Evolutionary conservation across 805 yeast species (phyloP), one percentile per base, ranked within the genome.

Genomic region (Suhomyces vadensis): DNA sequence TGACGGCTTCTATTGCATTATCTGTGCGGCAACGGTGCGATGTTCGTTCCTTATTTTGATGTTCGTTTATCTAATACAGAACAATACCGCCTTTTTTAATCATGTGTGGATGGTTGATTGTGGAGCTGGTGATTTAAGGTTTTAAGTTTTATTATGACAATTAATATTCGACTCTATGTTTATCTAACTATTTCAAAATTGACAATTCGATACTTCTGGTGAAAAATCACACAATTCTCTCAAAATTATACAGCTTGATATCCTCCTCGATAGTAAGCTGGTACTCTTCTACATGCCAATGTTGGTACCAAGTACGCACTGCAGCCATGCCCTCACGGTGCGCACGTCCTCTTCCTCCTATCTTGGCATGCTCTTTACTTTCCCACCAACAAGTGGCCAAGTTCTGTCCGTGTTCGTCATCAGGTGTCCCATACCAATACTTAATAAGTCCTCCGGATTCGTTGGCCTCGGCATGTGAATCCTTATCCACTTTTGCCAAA

Each of bases 301-400:
- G 50, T 39, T 54, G 43, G 49, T 52, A 68, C 74, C 73, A 67
- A 11, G 53, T 55, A 5, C 51, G 43, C 7, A 63, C 72, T 4
- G 53, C 38, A 3, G 49, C 35, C 60, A 67, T 61, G 7, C 67
- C 69, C 24, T 55, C 47, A 24, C 67, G 48, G 46, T 68, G 73
- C 5, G 59, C 56, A 22, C 47, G 26, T 1, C 71, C 71, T 1
- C 63, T 60, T 1, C 73, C 73, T 2, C 73, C 73, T 3, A 24
- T 23, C 39, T 49, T 52, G 1, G 74, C 73, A 31, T 64, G 62
- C 8, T 46, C 46, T 20, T 47, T 53, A 37, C 47, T 45, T 17
- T 53, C 49, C 74, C 74, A 69, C 61, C 69, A 58, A 44, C 74
- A 69, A 3, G 74, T 69, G 2, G 74, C 74, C 35, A 69, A 51